Evolutionary conservation across 208 protist genomes (phyloP), one percentile per base, ranked within the genome.

Genomic region (Crithidia fasciculata): DNA sequence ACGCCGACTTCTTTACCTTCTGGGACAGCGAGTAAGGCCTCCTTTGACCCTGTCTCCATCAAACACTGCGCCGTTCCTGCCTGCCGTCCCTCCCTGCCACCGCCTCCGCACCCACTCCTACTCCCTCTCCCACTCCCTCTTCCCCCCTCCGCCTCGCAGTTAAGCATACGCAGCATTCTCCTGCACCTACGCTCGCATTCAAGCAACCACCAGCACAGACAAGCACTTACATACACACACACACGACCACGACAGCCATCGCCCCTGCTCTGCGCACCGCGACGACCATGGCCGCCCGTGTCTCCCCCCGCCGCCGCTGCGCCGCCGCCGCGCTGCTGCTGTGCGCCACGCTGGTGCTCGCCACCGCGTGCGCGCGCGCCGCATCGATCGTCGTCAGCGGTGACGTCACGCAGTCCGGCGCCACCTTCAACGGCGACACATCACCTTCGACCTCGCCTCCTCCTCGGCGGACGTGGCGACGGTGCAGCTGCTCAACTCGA

Each of bases 331-430:
- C 70, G 61, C 61, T 39, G 61, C 70, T 75, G 50, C 61, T 75
- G 70, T 75, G 70, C 44, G 70, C 61, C 61, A 52, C 63, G 36
- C 61, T 75, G 61, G 61, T 60, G 53, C 70, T 75, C 61, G 59
- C n/a, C 70, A 53, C 60, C 39, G 70, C 39, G 70, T 62, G 52
- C 40, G 70, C 49, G 53, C 70, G 53, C 43, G 59, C 60, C 61
- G 53, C 43, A 16, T 61, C 52, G 36, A 43, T 45, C 53, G 47
- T 39, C 5, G 47, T 67, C 15, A 59, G 28, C 19, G 10, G 59
- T 37, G 59, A 67, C 60, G 9, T 67, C 28, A 62, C 58, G 28
- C 59, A 53, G 45, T n/a, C 40, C 40, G 50, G 43, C 39, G 10
- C 19, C 43, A 55, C 66, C 36, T 73, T 61, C 43, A 15, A 73